These are phyloP conservation scores for Malus orientalis DNA, from an alignment of 306 rosid species.

Conservation along the genomic window DNA sequence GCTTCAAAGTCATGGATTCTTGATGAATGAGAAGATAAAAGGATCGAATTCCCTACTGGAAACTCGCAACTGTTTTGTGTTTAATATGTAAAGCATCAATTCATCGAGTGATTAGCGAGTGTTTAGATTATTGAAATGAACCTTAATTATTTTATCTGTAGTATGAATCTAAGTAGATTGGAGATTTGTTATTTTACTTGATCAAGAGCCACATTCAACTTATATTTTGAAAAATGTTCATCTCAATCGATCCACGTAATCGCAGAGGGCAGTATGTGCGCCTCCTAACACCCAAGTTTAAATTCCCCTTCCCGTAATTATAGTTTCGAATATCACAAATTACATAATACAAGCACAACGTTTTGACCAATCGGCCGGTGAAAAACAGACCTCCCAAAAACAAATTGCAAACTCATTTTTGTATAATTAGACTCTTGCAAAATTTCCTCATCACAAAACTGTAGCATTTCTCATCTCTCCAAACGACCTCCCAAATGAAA, in stretches of 20 bases:
- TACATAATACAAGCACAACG: background rate
- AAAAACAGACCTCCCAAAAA: background rate
- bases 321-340: background rate
- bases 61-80: background rate
- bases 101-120: too few relatives aligned
- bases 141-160: background rate
- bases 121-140: background rate
- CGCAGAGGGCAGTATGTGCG: too few relatives aligned
- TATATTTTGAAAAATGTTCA: background rate
- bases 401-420: background rate
- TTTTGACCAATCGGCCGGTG: background rate
- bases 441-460: background rate
- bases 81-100: background rate
- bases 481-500: background rate
- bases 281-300: background rate
- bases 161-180: background rate
- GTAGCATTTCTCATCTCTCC: background rate
- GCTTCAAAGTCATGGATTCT: conserved; percentile 37
- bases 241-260: background rate
- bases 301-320: background rate
- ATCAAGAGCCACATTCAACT: background rate
- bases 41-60: background rate
- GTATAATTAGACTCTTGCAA: background rate
- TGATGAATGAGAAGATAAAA: background rate
- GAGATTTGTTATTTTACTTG: background rate